Evolutionary conservation across 352 stramenopile genomes (phyloP).

Genomic region (Peronosclerospora sorghi): DNA sequence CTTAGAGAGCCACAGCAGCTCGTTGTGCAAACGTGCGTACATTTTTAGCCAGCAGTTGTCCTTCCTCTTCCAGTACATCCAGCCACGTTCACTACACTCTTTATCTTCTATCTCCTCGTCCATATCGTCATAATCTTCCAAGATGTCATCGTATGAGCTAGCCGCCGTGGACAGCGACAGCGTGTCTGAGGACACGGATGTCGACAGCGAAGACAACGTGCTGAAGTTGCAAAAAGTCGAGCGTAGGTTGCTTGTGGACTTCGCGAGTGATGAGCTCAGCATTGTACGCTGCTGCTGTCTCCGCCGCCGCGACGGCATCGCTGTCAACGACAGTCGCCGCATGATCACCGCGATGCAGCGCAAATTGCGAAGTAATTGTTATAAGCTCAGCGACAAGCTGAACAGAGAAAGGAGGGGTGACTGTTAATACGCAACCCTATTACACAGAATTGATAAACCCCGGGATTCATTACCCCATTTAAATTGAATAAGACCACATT

Average conservation of each 20-base stretch:
- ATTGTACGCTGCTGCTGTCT: constrained; percentile 15
- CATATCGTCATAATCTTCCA: constrained; percentile 24
- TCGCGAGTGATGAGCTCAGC: constrained; percentile 6
- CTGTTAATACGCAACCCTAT: background rate
- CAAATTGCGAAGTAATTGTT: constrained; percentile 20
- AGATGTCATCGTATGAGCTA: constrained; percentile 34
- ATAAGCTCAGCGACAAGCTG: background rate
- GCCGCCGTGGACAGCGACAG: constrained; percentile 36
- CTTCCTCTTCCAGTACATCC: constrained; percentile 72
- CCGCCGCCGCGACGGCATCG: constrained; percentile 19
- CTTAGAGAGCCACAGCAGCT: constrained; percentile 60
- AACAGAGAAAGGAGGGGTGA: constrained; percentile 9
- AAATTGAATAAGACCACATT: no score
- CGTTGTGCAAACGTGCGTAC: constrained; percentile 51
- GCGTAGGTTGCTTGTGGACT: constrained; percentile 16
- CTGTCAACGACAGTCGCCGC: constrained; percentile 24
- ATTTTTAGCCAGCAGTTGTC: constrained; percentile 66
- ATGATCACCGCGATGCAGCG: constrained; percentile 5
- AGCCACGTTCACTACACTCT: constrained; percentile 31
- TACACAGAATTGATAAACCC: no score
- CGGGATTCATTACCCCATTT: no score
- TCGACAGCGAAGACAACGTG: constrained; percentile 18
- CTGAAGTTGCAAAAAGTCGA: constrained; percentile 25
- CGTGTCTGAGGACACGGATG: constrained; percentile 19
- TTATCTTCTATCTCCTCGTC: constrained; percentile 14